Conservation (phyloP, 352 stramenopile genomes). For the Halophytophthora polymorphica region DNA sequence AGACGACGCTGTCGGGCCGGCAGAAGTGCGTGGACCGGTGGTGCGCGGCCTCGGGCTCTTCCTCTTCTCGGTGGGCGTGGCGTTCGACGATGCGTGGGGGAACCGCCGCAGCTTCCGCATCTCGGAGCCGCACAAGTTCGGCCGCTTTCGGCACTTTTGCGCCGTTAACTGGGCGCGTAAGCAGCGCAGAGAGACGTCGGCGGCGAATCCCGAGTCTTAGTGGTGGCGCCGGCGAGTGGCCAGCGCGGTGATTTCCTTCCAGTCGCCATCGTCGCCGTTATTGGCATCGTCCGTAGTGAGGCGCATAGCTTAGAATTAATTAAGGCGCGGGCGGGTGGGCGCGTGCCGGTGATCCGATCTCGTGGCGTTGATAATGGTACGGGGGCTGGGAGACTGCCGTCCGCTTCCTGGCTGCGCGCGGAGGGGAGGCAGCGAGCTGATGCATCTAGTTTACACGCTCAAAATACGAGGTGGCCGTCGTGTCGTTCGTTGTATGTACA, state of each 20-base stretch:
- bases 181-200: background rate
- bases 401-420: background rate
- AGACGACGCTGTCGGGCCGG: background rate
- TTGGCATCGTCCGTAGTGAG: no score
- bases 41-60: slow-evolving; percentile 52
- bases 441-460: slow-evolving; percentile 53
- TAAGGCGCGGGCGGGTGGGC: slow-evolving; percentile 21
- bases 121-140: slow-evolving; percentile 57
- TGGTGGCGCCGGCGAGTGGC: no score
- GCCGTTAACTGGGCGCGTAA: slow-evolving; percentile 38
- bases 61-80: slow-evolving; percentile 40
- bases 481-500: slow-evolving; percentile 43
- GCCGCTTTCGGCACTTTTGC: slow-evolving; percentile 58
- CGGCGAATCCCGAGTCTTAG: no score
- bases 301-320: slow-evolving; percentile 22
- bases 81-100: slow-evolving; percentile 33
- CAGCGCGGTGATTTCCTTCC: background rate
- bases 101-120: slow-evolving; percentile 45
- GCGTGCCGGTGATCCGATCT: no score
- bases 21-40: slow-evolving; percentile 10
- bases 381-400: slow-evolving; percentile 9
- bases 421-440: slow-evolving; percentile 16
- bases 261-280: no score
- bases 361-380: slow-evolving; percentile 20
- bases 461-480: slow-evolving; percentile 33